Conservation (phyloP, 2,329 filamentous ascomycete species). For the Byssothecium circinans region DNA sequence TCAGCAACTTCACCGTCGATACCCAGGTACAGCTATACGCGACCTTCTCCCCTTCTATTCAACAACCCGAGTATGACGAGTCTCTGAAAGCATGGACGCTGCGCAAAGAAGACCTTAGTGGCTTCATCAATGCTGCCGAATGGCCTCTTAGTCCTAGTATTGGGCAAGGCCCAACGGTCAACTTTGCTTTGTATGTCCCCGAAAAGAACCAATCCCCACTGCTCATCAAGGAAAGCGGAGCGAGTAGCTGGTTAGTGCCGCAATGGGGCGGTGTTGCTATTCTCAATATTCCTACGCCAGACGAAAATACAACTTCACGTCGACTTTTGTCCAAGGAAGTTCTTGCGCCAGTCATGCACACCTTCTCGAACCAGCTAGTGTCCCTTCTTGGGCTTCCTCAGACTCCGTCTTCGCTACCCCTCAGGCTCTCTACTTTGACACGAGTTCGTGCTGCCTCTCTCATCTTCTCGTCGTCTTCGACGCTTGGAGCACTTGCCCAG, state of each 20-base stretch:
- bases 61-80: conserved; percentile 58
- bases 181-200: conserved; percentile 91
- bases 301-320: conserved; percentile 35
- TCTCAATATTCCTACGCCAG: conserved; percentile 56
- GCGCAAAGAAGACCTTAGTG: conserved; percentile 82
- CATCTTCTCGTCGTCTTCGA: conserved; percentile 86
- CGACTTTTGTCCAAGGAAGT: conserved; percentile 63
- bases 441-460: conserved; percentile 85
- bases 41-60: conserved; percentile 63
- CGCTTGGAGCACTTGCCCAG: conserved; percentile 87
- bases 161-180: conserved; percentile 87
- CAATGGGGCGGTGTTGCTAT: conserved; percentile 87
- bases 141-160: conserved; percentile 97
- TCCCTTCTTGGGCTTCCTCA: conserved; percentile 84
- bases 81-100: conserved; percentile 65
- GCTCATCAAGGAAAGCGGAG: conserved; percentile 60
- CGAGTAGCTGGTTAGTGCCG: conserved; percentile 87
- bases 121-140: conserved; percentile 96
- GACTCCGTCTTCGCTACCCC: conserved; percentile 73
- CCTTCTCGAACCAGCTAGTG: conserved; percentile 87
- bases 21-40: conserved; percentile 96
- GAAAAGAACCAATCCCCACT: conserved; percentile 65
- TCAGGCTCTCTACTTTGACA: conserved; percentile 80
- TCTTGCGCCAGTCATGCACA: conserved; percentile 79
- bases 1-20: conserved; percentile 94